Evolutionary conservation across 768 basidiomycete genomes (phyloP).

Genomic region (Lyophyllum decastes): DNA sequence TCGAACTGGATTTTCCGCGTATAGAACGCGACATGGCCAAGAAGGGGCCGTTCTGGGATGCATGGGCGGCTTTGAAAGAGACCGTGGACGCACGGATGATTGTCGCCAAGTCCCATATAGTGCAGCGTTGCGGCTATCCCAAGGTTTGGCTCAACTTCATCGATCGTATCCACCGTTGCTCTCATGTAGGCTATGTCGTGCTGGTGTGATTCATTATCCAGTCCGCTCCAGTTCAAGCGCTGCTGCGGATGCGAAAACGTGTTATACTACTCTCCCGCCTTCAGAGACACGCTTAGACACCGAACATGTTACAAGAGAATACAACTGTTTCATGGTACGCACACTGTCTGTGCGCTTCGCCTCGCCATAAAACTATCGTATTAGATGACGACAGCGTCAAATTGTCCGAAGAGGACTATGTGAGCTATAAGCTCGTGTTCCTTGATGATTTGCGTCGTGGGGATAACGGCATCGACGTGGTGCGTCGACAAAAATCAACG

Average conservation of each 20-base stretch:
- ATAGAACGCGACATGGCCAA: not conserved
- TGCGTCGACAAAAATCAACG: too few relatives aligned
- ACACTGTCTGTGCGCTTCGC: too few relatives aligned
- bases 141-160: not conserved
- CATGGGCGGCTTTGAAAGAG: not conserved
- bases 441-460: too few relatives aligned
- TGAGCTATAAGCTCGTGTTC: too few relatives aligned
- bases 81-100: not conserved
- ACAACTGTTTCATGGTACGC: not conserved
- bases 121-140: not conserved
- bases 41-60: not conserved
- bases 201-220: not conserved
- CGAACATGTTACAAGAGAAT: not conserved
- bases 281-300: not conserved
- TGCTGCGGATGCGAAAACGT: not conserved
- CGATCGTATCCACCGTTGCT: not conserved
- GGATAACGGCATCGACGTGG: too few relatives aligned
- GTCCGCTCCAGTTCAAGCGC: not conserved
- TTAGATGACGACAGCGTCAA: too few relatives aligned
- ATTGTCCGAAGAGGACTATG: too few relatives aligned
- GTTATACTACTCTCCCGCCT: not conserved
- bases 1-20: not conserved
- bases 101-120: not conserved
- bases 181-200: not conserved
- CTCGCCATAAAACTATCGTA: too few relatives aligned